A percentile compares a stretch with the other conserved stretches of the same genome.
Evolutionary conservation across 805 yeast species (phyloP).

Genomic region (Ogataea corticis): DNA sequence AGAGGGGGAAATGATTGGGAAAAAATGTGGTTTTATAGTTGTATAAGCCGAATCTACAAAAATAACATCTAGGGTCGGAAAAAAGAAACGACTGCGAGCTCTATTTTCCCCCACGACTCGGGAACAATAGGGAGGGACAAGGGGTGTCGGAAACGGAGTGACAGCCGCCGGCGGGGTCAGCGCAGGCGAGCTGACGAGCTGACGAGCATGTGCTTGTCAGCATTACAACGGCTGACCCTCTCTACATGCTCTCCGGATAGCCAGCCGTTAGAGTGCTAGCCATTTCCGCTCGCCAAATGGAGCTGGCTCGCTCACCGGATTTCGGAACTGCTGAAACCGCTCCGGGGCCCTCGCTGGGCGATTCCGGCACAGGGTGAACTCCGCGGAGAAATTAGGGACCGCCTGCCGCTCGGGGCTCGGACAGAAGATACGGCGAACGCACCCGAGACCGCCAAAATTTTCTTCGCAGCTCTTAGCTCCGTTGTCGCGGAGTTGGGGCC

Average conservation of each 20-base stretch:
- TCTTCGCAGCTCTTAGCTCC: neutral
- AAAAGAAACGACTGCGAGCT: slow-evolving; percentile 6
- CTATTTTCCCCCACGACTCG: slow-evolving; percentile 7
- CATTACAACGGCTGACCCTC: too few species aligned
- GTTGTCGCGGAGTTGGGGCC: neutral
- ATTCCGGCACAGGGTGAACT: slow-evolving; percentile 6
- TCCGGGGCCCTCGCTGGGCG: neutral
- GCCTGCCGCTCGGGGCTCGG: slow-evolving; percentile 2
- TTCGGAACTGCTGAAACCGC: too few species aligned
- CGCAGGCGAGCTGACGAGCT: neutral
- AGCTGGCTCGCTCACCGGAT: too few species aligned
- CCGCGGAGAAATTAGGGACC: slow-evolving; percentile 5
- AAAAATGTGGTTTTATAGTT: slow-evolving; percentile 1
- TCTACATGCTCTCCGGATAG: too few species aligned
- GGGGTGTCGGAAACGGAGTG: slow-evolving; percentile 8
- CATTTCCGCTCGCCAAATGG: too few species aligned
- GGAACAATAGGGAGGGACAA: slow-evolving; percentile 8
- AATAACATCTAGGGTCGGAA: slow-evolving; percentile 4
- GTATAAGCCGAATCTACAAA: slow-evolving; percentile 1
- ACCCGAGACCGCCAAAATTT: neutral
- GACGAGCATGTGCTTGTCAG: too few species aligned
- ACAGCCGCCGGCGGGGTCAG: slow-evolving; percentile 4
- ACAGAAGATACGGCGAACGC: slow-evolving; percentile 2
- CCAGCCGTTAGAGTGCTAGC: too few species aligned
- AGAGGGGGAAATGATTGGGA: neutral